These are phyloP conservation scores for Hypholoma sublateritium DNA, from an alignment of 768 basidiomycete species.

Conservation along the genomic window DNA sequence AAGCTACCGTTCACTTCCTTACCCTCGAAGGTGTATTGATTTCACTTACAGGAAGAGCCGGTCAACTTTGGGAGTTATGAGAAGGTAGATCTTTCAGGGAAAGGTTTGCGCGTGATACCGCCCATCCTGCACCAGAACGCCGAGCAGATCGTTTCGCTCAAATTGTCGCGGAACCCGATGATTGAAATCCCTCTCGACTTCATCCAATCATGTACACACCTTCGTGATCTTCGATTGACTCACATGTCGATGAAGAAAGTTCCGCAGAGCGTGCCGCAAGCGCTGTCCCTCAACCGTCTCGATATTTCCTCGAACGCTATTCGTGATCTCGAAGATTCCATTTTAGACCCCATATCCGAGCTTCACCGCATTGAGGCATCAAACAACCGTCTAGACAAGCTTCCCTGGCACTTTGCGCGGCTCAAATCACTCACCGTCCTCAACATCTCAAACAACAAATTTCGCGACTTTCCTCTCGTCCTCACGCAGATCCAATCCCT, in stretches of 20 bases:
- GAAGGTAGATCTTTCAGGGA: constrained; percentile 77
- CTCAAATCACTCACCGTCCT: constrained; percentile 70
- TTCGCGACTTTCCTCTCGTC: constrained; percentile 69
- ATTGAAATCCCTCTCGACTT: constrained; percentile 97
- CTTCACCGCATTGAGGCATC: constrained; percentile 73
- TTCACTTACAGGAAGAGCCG: constrained; percentile 63
- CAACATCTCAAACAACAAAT: constrained; percentile 97
- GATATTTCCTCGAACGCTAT: constrained; percentile 94
- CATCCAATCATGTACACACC: constrained; percentile 79
- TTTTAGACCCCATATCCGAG: constrained; percentile 71
- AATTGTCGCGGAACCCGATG: constrained; percentile 92
- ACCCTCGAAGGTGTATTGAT: background rate
- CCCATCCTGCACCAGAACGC: constrained; percentile 84
- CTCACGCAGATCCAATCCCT: constrained; percentile 75
- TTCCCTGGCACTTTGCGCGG: constrained; percentile 84
- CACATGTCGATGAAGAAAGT: constrained; percentile 96
- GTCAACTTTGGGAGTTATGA: constrained; percentile 70
- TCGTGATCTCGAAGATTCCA: constrained; percentile 83
- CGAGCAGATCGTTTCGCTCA: constrained; percentile 79
- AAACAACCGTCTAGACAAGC: constrained; percentile 87
- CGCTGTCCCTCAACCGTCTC: constrained; percentile 69
- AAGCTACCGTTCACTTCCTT: constrained; percentile 25
- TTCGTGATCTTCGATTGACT: constrained; percentile 84
- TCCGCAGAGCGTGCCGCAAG: constrained; percentile 79
- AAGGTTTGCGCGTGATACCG: constrained; percentile 85